phyloP scores from a whole-genome alignment of 1,284 basidiomycete species.

The Ceratobasidium sp. region DNA sequence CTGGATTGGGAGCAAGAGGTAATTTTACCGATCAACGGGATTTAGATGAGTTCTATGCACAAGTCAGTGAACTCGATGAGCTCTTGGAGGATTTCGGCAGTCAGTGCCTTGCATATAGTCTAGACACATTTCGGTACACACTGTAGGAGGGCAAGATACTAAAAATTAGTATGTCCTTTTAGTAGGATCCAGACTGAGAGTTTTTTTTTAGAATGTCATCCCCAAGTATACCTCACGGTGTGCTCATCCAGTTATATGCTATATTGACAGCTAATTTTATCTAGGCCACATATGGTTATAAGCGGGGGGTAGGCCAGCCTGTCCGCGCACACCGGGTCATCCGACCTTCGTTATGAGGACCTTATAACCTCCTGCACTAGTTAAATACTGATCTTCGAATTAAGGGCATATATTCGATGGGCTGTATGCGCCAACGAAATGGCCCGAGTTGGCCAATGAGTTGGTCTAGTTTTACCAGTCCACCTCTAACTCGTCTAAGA shows the following conservation, averaged over 20 bases:
- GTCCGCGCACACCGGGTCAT: not conserved
- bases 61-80: conserved; percentile 27
- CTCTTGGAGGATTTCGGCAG: conserved; percentile 13
- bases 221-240: no score
- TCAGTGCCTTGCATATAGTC: conserved; percentile 9
- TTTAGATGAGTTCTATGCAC: conserved; percentile 24
- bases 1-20: conserved; percentile 20
- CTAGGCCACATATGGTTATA: conserved; percentile 15
- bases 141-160: conserved; percentile 35
- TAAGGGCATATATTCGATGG: conserved; percentile 3
- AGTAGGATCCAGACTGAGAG: conserved; percentile 13
- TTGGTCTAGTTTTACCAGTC: not conserved
- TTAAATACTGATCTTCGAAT: not conserved
- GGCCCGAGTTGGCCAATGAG: conserved; percentile 25
- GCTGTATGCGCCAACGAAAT: conserved; percentile 39
- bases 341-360: conserved; percentile 28
- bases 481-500: not conserved
- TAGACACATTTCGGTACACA: conserved; percentile 23
- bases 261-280: no score
- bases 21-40: conserved; percentile 35
- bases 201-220: no score
- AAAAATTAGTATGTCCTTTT: conserved; percentile 10
- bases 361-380: not conserved
- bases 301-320: not conserved
- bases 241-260: no score